Evolutionary conservation across 2,329 filamentous ascomycete species (phyloP).

Genomic region (Microascus cirrosus): DNA sequence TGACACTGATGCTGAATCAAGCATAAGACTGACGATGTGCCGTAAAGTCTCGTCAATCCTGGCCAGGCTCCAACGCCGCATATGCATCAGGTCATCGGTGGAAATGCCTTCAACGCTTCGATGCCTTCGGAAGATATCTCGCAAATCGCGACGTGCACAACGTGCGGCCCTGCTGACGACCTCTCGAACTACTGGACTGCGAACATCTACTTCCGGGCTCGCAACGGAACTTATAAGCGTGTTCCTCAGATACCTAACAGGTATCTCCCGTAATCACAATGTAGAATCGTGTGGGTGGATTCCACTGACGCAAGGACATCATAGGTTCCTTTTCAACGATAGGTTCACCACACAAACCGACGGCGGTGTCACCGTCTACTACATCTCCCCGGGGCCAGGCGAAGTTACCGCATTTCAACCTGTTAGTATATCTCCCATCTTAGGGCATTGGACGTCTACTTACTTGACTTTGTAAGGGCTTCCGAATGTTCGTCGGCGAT

Average conservation of each 20-base stretch:
- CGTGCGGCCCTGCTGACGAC: conserved; percentile 21
- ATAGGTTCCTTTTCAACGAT: conserved; percentile 43
- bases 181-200: conserved; percentile 22
- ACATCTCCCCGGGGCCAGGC: conserved; percentile 15
- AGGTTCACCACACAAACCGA: conserved; percentile 30
- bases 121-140: conserved; percentile 21
- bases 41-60: conserved; percentile 10
- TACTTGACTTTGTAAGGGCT: conserved; percentile 19
- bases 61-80: conserved; percentile 34
- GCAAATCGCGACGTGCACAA: conserved; percentile 26
- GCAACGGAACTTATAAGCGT: conserved; percentile 43
- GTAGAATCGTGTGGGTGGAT: too few species aligned
- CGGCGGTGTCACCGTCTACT: conserved; percentile 31
- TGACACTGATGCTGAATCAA: too few species aligned
- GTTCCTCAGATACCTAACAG: conserved; percentile 35
- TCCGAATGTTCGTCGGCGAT: conserved; percentile 34
- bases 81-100: conserved; percentile 41
- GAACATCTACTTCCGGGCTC: conserved; percentile 19
- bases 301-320: background rate
- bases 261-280: background rate
- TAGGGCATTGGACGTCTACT: too few species aligned
- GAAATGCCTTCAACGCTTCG: conserved; percentile 24
- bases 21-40: too few species aligned
- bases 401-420: conserved; percentile 29
- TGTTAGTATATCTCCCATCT: conserved; percentile 16